Conservation (phyloP, 2,329 filamentous ascomycete genomes). For the Stemphylium beticola region DNA sequence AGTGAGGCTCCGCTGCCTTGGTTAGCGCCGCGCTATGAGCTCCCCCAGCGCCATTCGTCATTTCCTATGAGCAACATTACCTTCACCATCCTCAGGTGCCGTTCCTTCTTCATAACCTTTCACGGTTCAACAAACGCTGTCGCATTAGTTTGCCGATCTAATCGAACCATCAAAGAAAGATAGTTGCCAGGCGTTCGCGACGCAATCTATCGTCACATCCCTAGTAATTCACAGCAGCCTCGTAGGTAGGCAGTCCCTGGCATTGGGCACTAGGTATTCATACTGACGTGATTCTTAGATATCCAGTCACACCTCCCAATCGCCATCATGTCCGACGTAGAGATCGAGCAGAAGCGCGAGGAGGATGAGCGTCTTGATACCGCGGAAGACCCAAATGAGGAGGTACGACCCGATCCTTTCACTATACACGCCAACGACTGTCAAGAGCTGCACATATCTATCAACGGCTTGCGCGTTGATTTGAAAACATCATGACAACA, state of each 20-base stretch:
- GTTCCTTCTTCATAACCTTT: conserved; percentile 15
- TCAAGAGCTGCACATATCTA: neutral
- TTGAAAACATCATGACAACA: neutral
- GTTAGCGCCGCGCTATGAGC: conserved; percentile 24
- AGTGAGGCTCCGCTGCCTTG: conserved; percentile 23
- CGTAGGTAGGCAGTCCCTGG: conserved; percentile 12
- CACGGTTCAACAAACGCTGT: conserved; percentile 10
- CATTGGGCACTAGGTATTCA: neutral
- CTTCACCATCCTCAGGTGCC: conserved; percentile 19
- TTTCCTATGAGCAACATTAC: conserved; percentile 24
- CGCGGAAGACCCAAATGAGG: conserved; percentile 44
- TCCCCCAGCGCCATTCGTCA: conserved; percentile 26
- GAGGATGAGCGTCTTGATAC: conserved; percentile 44
- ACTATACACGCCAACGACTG: neutral
- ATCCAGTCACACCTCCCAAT: neutral
- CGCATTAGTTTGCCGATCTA: conserved; percentile 12
- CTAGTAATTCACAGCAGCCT: conserved; percentile 18
- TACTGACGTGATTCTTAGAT: neutral
- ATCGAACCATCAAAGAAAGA: neutral
- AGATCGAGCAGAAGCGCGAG: conserved; percentile 38
- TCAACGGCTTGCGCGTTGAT: neutral
- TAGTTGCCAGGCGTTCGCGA: neutral
- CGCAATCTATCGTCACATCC: conserved; percentile 6
- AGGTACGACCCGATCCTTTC: conserved; percentile 34
- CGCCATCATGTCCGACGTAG: conserved; percentile 39